Conservation (phyloP, 2,329 filamentous ascomycete genomes). For the Diplodia seriata region DNA sequence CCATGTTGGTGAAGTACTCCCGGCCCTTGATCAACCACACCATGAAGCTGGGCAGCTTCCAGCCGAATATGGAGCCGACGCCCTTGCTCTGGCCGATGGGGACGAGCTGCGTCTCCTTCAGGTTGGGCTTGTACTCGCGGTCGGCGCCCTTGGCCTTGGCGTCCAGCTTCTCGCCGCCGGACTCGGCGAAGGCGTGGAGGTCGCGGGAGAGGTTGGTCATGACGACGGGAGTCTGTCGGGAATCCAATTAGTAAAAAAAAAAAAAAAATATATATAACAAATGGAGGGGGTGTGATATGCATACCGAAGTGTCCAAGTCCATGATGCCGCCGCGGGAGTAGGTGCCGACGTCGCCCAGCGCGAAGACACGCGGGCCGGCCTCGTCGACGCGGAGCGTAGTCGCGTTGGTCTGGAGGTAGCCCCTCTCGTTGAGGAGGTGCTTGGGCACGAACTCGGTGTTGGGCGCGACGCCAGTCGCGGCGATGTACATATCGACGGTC, state of each 20-base stretch:
- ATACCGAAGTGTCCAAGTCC: slow-evolving; percentile 42
- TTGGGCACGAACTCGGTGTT: slow-evolving; percentile 41
- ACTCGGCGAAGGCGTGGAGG: slow-evolving; percentile 43
- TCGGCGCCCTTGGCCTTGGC: slow-evolving; percentile 35
- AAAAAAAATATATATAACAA: neutral
- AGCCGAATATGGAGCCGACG: slow-evolving; percentile 43
- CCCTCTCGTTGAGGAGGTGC: slow-evolving; percentile 38
- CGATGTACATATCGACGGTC: slow-evolving; percentile 47
- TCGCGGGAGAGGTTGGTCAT: slow-evolving; percentile 57
- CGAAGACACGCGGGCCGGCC: slow-evolving; percentile 41
- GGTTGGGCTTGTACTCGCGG: slow-evolving; percentile 36
- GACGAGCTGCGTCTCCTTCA: slow-evolving; percentile 39
- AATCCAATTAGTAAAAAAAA: neutral
- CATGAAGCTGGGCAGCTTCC: slow-evolving; percentile 43
- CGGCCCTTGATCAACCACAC: slow-evolving; percentile 48
- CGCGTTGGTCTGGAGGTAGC: slow-evolving; percentile 40
- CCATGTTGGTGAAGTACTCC: slow-evolving; percentile 44
- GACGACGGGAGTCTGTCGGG: slow-evolving; percentile 46
- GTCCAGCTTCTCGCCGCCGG: slow-evolving; percentile 21
- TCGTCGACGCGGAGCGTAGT: slow-evolving; percentile 41
- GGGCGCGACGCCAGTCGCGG: slow-evolving; percentile 41
- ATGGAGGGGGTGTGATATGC: neutral
- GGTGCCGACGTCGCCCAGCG: slow-evolving; percentile 46
- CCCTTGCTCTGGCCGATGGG: slow-evolving; percentile 39
- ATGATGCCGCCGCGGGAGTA: slow-evolving; percentile 41